Evolutionary conservation across 2,329 filamentous ascomycete species (phyloP), one percentile per base, ranked within the genome.

Genomic region (Dichotomopilus funicola): DNA sequence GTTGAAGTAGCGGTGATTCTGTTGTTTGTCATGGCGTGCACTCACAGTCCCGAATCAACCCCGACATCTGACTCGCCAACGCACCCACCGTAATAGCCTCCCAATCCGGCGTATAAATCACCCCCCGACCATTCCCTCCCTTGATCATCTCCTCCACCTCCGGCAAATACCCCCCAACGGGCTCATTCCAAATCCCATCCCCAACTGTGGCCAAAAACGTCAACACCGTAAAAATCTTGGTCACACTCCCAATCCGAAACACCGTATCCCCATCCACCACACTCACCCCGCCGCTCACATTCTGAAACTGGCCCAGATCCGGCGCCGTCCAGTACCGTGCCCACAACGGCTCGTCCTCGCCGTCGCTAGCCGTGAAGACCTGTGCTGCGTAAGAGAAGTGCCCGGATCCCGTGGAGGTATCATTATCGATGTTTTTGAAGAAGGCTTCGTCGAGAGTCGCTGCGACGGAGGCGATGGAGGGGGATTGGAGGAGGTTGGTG

Each of bases 171-270:
- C 72, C 71, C 1, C 69, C 68, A 10, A 75, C 64, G 2, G 71
- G 71, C 5, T 74, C 70, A 51, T 70, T 70, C 64, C 68, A 71
- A 37, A 68, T 60, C 0, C 57, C 49, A 33, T 72, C 70, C 0
- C 71, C 71, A 0, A 65, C 67, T 11, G 66, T 65, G 0, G 67
- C 61, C 0, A 75, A 64, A 38, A 71, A 70, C 0, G 65, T 65
- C 57, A 71, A 64, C 5, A 72, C 65, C 0, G 69, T 73, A 45
- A 70, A 70, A 5, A 73, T 55, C 54, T 74, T 70, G 6, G 67
- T 71, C 9, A 75, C 59, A 13, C 72, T 72, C 19, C 71, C 65
- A 34, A 70, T 65, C 2, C 66, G 71, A n/a, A 73, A 71, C 64
- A 75, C 74, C 37, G 70, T 69, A 49, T 68, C 62, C 19, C 67